phyloP scores from a whole-genome alignment of 2,329 filamentous ascomycete genomes.

The Alternaria arbusti region DNA sequence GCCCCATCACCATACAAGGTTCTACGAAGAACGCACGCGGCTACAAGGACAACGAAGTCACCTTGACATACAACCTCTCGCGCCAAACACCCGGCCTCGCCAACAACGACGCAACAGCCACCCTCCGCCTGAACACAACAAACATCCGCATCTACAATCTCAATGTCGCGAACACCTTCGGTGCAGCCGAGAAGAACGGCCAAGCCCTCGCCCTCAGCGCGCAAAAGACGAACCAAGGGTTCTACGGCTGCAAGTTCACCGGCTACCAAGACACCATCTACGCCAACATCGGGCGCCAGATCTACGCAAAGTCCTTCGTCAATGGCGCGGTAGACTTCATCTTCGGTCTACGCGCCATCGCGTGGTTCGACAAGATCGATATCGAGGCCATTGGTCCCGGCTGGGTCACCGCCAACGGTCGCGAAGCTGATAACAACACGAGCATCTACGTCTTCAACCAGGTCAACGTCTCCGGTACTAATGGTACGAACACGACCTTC shows the following conservation, averaged over 20 bases:
- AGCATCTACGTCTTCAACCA: conserved; percentile 62
- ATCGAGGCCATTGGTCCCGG: conserved; percentile 22
- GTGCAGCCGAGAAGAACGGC: conserved; percentile 13
- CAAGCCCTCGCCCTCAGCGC: conserved; percentile 60
- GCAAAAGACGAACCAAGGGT: conserved; percentile 57
- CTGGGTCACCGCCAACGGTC: conserved; percentile 31
- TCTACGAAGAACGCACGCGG: conserved; percentile 58
- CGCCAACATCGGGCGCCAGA: conserved; percentile 54
- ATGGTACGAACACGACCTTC: conserved; percentile 45
- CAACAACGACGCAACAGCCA: conserved; percentile 60
- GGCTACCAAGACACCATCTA: conserved; percentile 61
- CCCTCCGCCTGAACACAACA: conserved; percentile 52
- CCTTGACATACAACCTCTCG: conserved; percentile 52
- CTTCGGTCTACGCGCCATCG: conserved; percentile 56
- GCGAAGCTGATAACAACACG: conserved; percentile 24
- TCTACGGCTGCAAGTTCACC: conserved; percentile 60
- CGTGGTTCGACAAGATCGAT: conserved; percentile 55
- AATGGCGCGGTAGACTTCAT: conserved; percentile 65
- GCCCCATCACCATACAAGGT: conserved; percentile 62
- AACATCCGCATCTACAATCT: conserved; percentile 66
- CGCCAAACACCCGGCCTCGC: conserved; percentile 32
- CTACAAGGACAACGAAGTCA: conserved; percentile 64
- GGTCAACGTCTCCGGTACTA: conserved; percentile 50
- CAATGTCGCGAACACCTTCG: conserved; percentile 56
- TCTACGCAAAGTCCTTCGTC: conserved; percentile 63